These are phyloP conservation scores for Alternaria longipes DNA, from an alignment of 2,329 filamentous ascomycete genomes.

Conservation along the genomic window DNA sequence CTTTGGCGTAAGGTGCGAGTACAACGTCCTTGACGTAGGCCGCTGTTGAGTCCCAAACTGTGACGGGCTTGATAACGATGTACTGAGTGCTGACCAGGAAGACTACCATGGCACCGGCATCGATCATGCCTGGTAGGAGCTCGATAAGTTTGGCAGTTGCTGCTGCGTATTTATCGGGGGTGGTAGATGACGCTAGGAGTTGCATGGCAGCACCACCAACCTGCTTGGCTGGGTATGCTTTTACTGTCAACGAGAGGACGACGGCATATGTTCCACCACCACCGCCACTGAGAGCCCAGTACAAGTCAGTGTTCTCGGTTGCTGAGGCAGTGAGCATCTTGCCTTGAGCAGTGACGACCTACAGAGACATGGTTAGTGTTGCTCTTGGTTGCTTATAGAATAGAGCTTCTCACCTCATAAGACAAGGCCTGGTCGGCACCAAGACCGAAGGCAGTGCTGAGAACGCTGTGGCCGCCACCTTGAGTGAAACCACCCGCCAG, in stretches of 20 bases:
- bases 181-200: constrained; percentile 28
- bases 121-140: constrained; percentile 30
- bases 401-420: constrained; percentile 31
- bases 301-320: constrained; percentile 44
- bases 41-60: constrained; percentile 15
- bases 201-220: constrained; percentile 36
- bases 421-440: constrained; percentile 45
- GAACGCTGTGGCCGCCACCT: constrained; percentile 42
- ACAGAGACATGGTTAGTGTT: constrained; percentile 30
- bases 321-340: constrained; percentile 38
- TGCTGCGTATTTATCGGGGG: constrained; percentile 25
- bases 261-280: constrained; percentile 45
- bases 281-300: constrained; percentile 50
- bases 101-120: constrained; percentile 32
- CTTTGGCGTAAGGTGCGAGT: constrained; percentile 33
- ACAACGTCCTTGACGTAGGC: constrained; percentile 30
- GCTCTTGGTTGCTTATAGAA: neutral
- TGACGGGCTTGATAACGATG: constrained; percentile 16
- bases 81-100: constrained; percentile 25
- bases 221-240: constrained; percentile 30
- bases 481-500: constrained; percentile 45
- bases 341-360: constrained; percentile 46
- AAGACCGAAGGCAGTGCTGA: constrained; percentile 35
- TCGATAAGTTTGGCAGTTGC: constrained; percentile 23
- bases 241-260: constrained; percentile 41